phyloP scores from a whole-genome alignment of 2,329 filamentous ascomycete genomes.

The Hypoxylon sp. region DNA sequence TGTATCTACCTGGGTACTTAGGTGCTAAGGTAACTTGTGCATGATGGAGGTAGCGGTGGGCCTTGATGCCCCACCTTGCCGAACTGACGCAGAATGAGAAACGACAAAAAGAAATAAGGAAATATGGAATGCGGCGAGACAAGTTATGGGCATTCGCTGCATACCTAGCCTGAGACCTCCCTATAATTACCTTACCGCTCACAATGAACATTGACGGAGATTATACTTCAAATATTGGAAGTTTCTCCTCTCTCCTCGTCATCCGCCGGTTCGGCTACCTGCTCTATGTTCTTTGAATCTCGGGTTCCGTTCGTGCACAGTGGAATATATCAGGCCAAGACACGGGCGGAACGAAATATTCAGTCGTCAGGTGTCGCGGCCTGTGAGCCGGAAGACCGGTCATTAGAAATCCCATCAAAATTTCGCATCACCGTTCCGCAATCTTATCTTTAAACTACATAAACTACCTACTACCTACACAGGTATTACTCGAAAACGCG shows the following conservation, averaged over 20 bases:
- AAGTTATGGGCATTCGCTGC: background rate
- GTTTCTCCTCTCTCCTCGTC: conserved; percentile 27
- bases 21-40: too few relatives aligned
- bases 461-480: too few relatives aligned
- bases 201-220: conserved; percentile 18
- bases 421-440: conserved; percentile 23
- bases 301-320: conserved; percentile 40
- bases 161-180: background rate
- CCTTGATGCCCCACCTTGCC: conserved; percentile 21
- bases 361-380: conserved; percentile 30
- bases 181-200: background rate
- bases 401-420: conserved; percentile 39
- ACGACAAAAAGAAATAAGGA: conserved; percentile 5
- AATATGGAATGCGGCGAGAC: background rate
- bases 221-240: conserved; percentile 16
- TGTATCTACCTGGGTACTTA: background rate
- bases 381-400: conserved; percentile 45
- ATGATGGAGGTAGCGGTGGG: too few relatives aligned
- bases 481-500: conserved; percentile 21
- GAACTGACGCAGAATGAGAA: conserved; percentile 6
- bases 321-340: conserved; percentile 41
- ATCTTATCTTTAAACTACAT: conserved; percentile 21
- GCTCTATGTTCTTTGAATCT: conserved; percentile 27
- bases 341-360: conserved; percentile 35
- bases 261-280: conserved; percentile 31